Evolutionary conservation across 106 monocot genomes (phyloP).

Genomic region (Allium fistulosum): DNA sequence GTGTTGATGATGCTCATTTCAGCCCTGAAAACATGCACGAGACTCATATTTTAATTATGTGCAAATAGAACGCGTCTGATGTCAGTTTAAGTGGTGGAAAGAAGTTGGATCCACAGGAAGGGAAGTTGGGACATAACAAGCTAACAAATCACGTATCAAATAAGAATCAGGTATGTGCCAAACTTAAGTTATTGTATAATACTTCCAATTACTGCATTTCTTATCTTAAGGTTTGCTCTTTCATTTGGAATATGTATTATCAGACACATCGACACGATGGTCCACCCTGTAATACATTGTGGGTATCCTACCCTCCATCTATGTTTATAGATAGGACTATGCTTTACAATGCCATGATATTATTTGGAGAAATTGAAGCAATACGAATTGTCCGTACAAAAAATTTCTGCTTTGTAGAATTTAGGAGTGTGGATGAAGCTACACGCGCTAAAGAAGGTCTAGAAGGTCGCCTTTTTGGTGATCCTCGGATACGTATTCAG

Average conservation of each 20-base stretch:
- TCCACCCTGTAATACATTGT: conserved; percentile 70
- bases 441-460: conserved; percentile 87
- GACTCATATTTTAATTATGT: background rate
- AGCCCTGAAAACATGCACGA: too few relatives aligned
- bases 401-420: conserved; percentile 73
- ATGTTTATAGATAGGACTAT: conserved; percentile 65
- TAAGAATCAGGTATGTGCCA: too few relatives aligned
- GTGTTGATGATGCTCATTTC: background rate
- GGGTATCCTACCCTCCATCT: conserved; percentile 70
- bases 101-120: background rate
- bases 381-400: conserved; percentile 58
- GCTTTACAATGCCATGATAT: conserved; percentile 92
- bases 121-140: too few relatives aligned
- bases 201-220: too few relatives aligned
- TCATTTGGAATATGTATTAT: background rate
- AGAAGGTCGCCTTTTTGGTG: conserved; percentile 89
- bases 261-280: conserved; percentile 9
- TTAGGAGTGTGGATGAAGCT: conserved; percentile 88
- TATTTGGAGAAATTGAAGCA: conserved; percentile 87
- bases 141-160: too few relatives aligned
- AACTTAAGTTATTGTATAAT: too few relatives aligned
- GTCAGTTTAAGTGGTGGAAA: background rate
- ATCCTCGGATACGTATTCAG: conserved; percentile 75
- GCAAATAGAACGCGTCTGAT: background rate
- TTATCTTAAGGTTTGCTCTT: too few relatives aligned